These are phyloP conservation scores for Tricholoma flavovirens DNA, from an alignment of 768 basidiomycete genomes.

Conservation along the genomic window DNA sequence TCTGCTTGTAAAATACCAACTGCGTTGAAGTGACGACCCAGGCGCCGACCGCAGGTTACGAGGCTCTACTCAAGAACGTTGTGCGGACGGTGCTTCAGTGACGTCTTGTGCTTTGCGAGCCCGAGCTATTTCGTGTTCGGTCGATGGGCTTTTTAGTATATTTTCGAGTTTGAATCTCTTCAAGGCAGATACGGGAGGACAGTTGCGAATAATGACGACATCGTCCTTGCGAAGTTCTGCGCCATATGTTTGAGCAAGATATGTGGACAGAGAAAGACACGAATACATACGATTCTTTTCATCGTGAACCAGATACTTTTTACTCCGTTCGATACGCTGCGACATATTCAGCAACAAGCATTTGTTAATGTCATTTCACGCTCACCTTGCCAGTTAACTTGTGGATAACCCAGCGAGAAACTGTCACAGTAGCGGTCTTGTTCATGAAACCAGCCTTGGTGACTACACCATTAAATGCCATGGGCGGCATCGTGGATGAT, in stretches of 20 bases:
- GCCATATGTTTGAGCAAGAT: constrained; percentile 3
- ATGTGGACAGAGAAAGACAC: neutral
- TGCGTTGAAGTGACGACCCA: neutral
- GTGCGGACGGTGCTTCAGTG: neutral
- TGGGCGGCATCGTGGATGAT: constrained; percentile 57
- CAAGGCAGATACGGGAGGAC: constrained; percentile 71
- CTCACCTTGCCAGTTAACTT: constrained; percentile 71
- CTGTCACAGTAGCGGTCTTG: constrained; percentile 81
- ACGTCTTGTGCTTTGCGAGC: constrained; percentile 13
- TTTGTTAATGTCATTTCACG: constrained; percentile 1
- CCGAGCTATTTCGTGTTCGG: constrained; percentile 43
- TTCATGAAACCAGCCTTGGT: constrained; percentile 80
- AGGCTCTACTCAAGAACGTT: neutral
- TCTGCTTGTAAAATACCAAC: neutral
- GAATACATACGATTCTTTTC: constrained; percentile 55
- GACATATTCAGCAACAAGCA: neutral
- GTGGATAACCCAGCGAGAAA: constrained; percentile 69
- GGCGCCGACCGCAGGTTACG: neutral
- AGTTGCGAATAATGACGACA: constrained; percentile 73
- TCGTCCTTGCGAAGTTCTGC: constrained; percentile 65
- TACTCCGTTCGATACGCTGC: constrained; percentile 69
- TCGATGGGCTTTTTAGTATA: constrained; percentile 63
- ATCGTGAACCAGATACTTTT: constrained; percentile 77
- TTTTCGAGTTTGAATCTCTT: constrained; percentile 73
- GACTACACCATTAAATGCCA: constrained; percentile 69